phyloP scores from a whole-genome alignment of 192 early-diverging fungal genomes.

The Hyaloraphidium curvatum region DNA sequence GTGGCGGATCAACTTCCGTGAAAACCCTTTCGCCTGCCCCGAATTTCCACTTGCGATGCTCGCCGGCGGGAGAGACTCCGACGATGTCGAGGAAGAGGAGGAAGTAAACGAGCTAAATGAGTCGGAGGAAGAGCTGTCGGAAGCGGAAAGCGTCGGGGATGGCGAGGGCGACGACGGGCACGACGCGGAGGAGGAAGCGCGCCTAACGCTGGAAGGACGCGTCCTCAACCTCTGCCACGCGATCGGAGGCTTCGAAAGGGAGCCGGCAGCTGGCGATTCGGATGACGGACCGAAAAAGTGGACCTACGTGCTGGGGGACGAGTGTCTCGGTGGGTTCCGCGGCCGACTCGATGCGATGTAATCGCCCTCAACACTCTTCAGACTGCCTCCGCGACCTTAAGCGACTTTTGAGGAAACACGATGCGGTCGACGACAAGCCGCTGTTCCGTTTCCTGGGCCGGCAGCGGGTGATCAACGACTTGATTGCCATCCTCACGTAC shows the following conservation, averaged over 20 bases:
- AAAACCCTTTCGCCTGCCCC: too few species aligned
- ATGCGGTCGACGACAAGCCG: slow-evolving; percentile 34
- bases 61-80: too few species aligned
- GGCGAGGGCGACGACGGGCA: neutral
- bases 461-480: slow-evolving; percentile 55
- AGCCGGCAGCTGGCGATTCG: neutral
- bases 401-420: slow-evolving; percentile 59
- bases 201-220: too few species aligned
- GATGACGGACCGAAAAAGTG: neutral
- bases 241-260: too few species aligned
- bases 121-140: neutral
- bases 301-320: neutral
- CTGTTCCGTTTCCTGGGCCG: slow-evolving; percentile 46
- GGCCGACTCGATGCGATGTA: neutral
- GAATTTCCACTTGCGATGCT: too few species aligned
- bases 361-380: slow-evolving; percentile 9
- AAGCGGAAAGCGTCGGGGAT: neutral
- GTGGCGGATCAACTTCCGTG: too few species aligned
- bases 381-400: slow-evolving; percentile 78
- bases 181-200: neutral
- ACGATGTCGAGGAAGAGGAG: too few species aligned
- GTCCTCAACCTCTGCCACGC: too few species aligned
- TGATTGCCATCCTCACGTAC: slow-evolving; percentile 45
- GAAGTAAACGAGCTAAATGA: neutral
- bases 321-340: neutral